Base-by-base conservation (phyloP, 768 basidiomycete genomes). In the Roridomyces roridus region DNA sequence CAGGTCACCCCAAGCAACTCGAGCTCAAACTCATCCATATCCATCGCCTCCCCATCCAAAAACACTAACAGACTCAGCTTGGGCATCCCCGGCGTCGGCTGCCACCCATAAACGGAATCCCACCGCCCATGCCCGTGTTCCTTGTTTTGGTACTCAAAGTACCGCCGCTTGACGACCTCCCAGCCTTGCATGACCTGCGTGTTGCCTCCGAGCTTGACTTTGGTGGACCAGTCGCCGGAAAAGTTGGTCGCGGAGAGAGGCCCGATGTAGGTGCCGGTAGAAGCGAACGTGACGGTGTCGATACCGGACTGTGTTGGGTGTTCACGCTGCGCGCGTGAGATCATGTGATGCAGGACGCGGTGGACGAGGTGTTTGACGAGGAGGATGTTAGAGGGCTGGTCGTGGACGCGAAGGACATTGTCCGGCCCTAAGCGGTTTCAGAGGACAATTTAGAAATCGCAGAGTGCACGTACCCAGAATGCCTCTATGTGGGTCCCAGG, bases 81-180 rank as follows among this genome's bases (percentile, higher is more conserved):
- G 31, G 46, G 46, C 46, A 47, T 47, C 31, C 46, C 46, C 46
- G 46, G 46, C 46, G 46, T 47, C 46, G 46, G 46, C 31, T 47
- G 46, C 46, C 46, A 47, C 31, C 46, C 46, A 23, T 47, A 47
- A 35, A 47, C 46, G 15, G 31, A 8, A 34, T 47, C 46, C 11
- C 14, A 47, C 29, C 46, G 46, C 46, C 46, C 46, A 36, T 47
- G 46, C 31, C 46, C 46, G 31, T 36, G 17, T 14, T 35, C 36
- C 46, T 47, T 34, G 18, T 47, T 29, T 34, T 47, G 46, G 31
- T 36, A 47, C 31, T 34, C 31, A 14, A 47, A 46, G 34, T 47
- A 47, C 46, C 36, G 46, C 18, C 23, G 23, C 46, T 47, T 47
- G 46, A 47, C 46, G 18, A 25, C 24, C 9, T 40, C 15, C 39